phyloP scores from a whole-genome alignment of 441 rosid species.

The Erodium texanum region DNA sequence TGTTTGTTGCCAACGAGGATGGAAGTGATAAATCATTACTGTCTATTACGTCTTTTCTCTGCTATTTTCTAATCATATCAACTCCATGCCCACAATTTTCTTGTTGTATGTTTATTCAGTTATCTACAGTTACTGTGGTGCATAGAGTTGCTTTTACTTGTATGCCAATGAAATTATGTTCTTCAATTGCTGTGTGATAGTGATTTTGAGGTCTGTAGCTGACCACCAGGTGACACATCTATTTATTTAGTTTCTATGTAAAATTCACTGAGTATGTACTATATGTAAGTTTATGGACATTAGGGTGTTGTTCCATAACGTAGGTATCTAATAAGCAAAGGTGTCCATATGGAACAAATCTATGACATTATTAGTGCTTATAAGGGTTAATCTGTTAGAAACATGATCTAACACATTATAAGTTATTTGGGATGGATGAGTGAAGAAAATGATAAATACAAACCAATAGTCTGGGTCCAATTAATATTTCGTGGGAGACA shows the following conservation, averaged over 20 bases:
- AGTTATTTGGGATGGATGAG: not conserved
- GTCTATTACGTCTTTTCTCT: not conserved
- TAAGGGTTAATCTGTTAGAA: not conserved
- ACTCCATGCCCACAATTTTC: not conserved
- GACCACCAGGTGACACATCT: not conserved
- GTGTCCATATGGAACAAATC: not conserved
- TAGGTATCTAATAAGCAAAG: not conserved
- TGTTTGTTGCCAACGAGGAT: slow-evolving; percentile 11
- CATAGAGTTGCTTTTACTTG: not conserved
- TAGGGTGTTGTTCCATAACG: not conserved
- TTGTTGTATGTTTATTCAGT: not conserved
- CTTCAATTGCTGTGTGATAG: not conserved
- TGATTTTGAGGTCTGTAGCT: not conserved
- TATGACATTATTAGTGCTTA: not conserved
- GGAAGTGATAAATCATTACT: not conserved
- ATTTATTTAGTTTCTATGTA: too few species aligned
- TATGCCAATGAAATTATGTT: not conserved
- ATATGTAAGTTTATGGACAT: not conserved
- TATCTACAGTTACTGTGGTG: not conserved
- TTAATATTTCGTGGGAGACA: not conserved
- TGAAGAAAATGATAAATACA: not conserved
- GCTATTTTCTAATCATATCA: too few species aligned
- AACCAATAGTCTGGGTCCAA: not conserved
- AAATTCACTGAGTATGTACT: not conserved
- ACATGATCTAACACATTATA: not conserved